Percentiles rank a stretch among this genome's conserved stretches.
phyloP scores from a whole-genome alignment of 129 eudicot genomes.

The Chrysanthemum lavandulifolium region DNA sequence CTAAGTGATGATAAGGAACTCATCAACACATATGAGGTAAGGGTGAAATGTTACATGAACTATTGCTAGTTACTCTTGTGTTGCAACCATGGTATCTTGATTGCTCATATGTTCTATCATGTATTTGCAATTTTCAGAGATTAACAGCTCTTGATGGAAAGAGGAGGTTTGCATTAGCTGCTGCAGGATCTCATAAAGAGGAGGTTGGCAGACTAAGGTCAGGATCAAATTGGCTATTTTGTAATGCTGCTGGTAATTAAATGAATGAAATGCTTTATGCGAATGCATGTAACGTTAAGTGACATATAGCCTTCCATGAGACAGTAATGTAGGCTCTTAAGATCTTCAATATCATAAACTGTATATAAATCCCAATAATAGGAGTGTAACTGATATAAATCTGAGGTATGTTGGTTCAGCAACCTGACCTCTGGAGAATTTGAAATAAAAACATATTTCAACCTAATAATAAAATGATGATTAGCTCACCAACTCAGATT shows the following conservation, averaged over 20 bases:
- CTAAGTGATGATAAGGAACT: slow-evolving; percentile 93
- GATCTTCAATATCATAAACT: no score
- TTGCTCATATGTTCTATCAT: slow-evolving; percentile 2
- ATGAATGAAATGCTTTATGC: not conserved
- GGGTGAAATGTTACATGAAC: slow-evolving; percentile 10
- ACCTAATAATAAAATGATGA: no score
- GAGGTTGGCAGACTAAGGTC: slow-evolving; percentile 94
- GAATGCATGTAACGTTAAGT: not conserved
- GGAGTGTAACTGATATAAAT: no score
- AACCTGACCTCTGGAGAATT: no score
- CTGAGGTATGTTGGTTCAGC: no score
- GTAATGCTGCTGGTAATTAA: not conserved
- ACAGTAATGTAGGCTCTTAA: no score
- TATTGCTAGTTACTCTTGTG: not conserved
- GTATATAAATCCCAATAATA: no score
- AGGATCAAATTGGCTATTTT: slow-evolving; percentile 24
- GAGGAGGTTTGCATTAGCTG: slow-evolving; percentile 93
- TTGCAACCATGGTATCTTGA: slow-evolving; percentile 13
- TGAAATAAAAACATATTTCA: no score
- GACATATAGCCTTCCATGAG: no score
- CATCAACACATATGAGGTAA: slow-evolving; percentile 88
- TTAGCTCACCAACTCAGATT: no score
- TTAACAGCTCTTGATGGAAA: slow-evolving; percentile 98
- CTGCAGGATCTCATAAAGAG: slow-evolving; percentile 96
- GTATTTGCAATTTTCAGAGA: slow-evolving; percentile 46